Base-by-base conservation (phyloP, 495 filamentous ascomycete genomes). In the Pseudomonodictys pantanalensis region DNA sequence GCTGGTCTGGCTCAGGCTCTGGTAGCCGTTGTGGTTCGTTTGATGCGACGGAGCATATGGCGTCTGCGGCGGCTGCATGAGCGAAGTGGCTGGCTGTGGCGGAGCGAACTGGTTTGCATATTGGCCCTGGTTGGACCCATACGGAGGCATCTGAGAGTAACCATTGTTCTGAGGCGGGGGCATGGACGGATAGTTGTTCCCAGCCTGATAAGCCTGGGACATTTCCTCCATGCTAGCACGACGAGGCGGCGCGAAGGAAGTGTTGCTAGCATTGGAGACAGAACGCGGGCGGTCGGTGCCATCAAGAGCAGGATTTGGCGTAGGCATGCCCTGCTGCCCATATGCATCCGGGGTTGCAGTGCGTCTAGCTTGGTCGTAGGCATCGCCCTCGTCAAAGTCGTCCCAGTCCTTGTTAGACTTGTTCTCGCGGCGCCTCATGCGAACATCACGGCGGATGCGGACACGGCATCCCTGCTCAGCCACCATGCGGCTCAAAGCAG, bases 391-490 rank as follows among this genome's bases (percentile, higher is more conserved):
- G 33, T 86, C 85, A 43, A 86, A 86, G 32, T 84, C 82, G 35
- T 82, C 80, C 73, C 72, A 74, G 45, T 74, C 74, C 43, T 85
- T 79, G 15, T 71, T 53, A 17, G 62, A 52, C 78, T 95, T 90
- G 58, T 82, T 82, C 28, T 91, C 89, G 22, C 90, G 86, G 57
- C 92, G 84, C 72, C 93, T 86, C 93, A 98, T 98, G 42, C 93
- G 85, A 15, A 98, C 93, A 79, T 98, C 93, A 61, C 93, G 89
- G 59, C 93, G 83, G 67, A 98, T 98, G 24, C 93, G 87, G 39
- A 98, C 93, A 57, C 95, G 91, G 71, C 93, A 98, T 38, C 93
- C 93, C 73, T 98, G 93, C 71, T 98, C 93, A 8, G 93, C 92
- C 55, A 98, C 91, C 35, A 89, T 86, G 42, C 91, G 86, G 67